Conservation (phyloP, 805 yeast genomes). For the Saturnispora quitensis region DNA sequence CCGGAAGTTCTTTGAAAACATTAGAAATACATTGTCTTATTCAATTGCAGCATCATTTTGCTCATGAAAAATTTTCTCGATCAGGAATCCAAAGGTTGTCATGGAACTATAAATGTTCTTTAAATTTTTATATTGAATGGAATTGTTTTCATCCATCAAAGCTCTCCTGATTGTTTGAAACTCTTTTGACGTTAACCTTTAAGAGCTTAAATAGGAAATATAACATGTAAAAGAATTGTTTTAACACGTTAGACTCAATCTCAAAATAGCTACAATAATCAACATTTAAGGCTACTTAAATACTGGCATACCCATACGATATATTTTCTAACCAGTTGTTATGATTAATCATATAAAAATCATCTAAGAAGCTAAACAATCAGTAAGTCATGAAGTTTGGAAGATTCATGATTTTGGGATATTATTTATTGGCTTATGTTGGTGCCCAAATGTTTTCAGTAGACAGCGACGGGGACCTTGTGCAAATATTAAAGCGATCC, state of each 20-base stretch:
- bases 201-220: conserved; percentile 1
- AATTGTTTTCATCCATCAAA: too few species aligned
- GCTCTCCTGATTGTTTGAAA: neutral
- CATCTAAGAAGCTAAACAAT: neutral
- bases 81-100: neutral
- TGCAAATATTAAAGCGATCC: neutral
- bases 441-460: neutral
- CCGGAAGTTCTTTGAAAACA: too few species aligned
- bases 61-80: neutral
- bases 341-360: neutral
- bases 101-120: neutral
- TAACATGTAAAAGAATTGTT: neutral
- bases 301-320: neutral
- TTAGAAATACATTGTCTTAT: too few species aligned
- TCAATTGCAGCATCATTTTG: too few species aligned
- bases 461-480: neutral
- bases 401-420: neutral
- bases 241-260: neutral
- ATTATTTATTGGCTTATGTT: neutral
- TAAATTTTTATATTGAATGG: neutral
- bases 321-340: neutral
- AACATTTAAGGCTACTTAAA: neutral
- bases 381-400: neutral
- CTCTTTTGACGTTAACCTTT: neutral
- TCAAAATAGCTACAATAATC: neutral